Percentiles rank a stretch among this genome's conserved stretches.
These are phyloP conservation scores for Zychaea mexicana DNA, from an alignment of 371 early-diverging fungal species.

Conservation along the genomic window DNA sequence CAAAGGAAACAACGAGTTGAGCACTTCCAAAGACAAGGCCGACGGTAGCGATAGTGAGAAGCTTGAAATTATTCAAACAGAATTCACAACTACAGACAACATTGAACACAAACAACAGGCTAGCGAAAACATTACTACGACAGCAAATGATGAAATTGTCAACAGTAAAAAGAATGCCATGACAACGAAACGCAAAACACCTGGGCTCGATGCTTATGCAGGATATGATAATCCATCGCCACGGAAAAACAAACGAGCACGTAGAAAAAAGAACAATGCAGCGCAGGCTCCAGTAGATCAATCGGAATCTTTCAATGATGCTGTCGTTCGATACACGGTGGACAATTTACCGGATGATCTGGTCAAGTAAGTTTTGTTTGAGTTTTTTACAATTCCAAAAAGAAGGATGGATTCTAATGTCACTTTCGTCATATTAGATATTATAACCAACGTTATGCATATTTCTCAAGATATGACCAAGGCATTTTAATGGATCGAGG, in stretches of 20 bases:
- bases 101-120: too few species aligned
- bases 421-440: conserved; percentile 58
- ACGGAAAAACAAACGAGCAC: neutral
- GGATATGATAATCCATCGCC: neutral
- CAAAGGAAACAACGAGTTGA: too few species aligned
- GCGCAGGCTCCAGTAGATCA: neutral
- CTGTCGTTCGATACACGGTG: conserved; percentile 28
- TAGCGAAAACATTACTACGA: neutral
- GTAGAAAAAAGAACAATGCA: neutral
- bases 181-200: neutral
- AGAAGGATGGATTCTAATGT: neutral
- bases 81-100: too few species aligned
- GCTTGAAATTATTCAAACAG: too few species aligned
- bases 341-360: conserved; percentile 29
- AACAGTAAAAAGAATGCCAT: neutral
- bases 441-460: conserved; percentile 80
- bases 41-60: too few species aligned
- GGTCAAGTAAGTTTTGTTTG: conserved; percentile 24
- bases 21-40: too few species aligned
- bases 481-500: conserved; percentile 86
- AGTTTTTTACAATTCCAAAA: conserved; percentile 8
- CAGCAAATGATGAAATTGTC: neutral
- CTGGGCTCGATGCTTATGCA: neutral
- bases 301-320: conserved; percentile 23
- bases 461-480: conserved; percentile 84